Evolutionary conservation across 441 rosid species (phyloP), one percentile per base, ranked within the genome.

Genomic region (Rhodomyrtus psidioides): DNA sequence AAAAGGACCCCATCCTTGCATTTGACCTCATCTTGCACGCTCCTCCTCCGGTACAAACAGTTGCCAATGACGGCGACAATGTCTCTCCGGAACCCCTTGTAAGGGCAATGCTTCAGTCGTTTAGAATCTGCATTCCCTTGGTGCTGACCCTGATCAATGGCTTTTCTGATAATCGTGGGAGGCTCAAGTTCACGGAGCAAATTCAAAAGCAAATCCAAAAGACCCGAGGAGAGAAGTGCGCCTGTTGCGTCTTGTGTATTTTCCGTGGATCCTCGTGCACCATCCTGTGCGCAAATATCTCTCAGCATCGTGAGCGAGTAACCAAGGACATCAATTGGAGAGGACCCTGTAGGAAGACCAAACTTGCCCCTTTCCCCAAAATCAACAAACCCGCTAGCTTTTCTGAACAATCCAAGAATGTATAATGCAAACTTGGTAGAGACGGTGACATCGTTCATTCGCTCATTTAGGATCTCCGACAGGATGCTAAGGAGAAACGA

Each of bases 61-160:
- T 97, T 96, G 42, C 94, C 98, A 70, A 96, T 93, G 82, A 94
- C 95, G 5, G 95, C 93, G 86, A 96, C 98, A 46, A 97, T 88
- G 87, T 97, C 98, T 74, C 95, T 95, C 75, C 98, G 91, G 83
- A 93, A 96, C 62, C 98, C 98, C 88, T 86, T 92, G 88, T 94
- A 97, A 23, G 96, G 98, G 86, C 98, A 95, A 15, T 86, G 62
- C 85, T 91, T 94, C 19, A 44, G 65, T 6, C 88, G 88, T 42
- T 8, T 58, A 53, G 60, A 86, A 60, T 81, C 76, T n/a, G 60
- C 54, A 57, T 82, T 88, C 75, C 89, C 92, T 83, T 24, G 87
- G 76, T 85, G 84, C 70, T 87, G 90, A 27, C 85, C 70, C 84
- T 89, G 90, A 24, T 89, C 91, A 81, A 87, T 76, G 85, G 93